A percentile compares a stretch with the other conserved stretches of the same genome.
Conservation (phyloP, 495 filamentous ascomycete genomes). For the Aspergillus cristatus region DNA sequence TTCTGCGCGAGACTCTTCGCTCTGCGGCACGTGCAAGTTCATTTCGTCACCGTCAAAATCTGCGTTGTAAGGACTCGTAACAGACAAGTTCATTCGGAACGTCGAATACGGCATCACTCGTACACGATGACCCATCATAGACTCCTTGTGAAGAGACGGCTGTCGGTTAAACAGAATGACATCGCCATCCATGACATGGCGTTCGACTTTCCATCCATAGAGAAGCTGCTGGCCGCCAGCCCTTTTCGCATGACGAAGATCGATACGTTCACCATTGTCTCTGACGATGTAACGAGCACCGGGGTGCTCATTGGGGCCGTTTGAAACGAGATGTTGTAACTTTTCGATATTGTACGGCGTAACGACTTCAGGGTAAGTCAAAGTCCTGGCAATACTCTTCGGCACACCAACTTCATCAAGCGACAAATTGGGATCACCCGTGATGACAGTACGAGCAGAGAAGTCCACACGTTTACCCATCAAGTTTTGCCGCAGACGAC, state of each 20-base stretch:
- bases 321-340: slow-evolving; percentile 76
- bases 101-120: slow-evolving; percentile 98
- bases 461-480: slow-evolving; percentile 99
- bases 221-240: slow-evolving; percentile 74
- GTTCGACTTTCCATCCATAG: slow-evolving; percentile 97
- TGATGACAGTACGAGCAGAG: slow-evolving; percentile 98
- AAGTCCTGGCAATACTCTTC: slow-evolving; percentile 71
- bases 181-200: slow-evolving; percentile 90
- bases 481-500: slow-evolving; percentile 90
- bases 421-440: slow-evolving; percentile 91
- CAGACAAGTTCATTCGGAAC: slow-evolving; percentile 92
- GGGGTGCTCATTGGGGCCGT: slow-evolving; percentile 88
- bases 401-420: slow-evolving; percentile 96
- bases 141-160: slow-evolving; percentile 97
- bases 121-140: slow-evolving; percentile 99
- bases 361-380: slow-evolving; percentile 96
- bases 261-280: slow-evolving; percentile 82
- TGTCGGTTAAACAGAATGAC: slow-evolving; percentile 99
- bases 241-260: slow-evolving; percentile 83
- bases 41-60: slow-evolving; percentile 99
- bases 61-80: slow-evolving; percentile 97
- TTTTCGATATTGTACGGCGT: slow-evolving; percentile 97
- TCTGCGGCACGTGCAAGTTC: slow-evolving; percentile 98
- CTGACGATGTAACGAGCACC: slow-evolving; percentile 94
- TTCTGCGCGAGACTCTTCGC: slow-evolving; percentile 91